Evolutionary conservation across 306 rosid genomes (phyloP).

Genomic region (Clitoria ternatea): DNA sequence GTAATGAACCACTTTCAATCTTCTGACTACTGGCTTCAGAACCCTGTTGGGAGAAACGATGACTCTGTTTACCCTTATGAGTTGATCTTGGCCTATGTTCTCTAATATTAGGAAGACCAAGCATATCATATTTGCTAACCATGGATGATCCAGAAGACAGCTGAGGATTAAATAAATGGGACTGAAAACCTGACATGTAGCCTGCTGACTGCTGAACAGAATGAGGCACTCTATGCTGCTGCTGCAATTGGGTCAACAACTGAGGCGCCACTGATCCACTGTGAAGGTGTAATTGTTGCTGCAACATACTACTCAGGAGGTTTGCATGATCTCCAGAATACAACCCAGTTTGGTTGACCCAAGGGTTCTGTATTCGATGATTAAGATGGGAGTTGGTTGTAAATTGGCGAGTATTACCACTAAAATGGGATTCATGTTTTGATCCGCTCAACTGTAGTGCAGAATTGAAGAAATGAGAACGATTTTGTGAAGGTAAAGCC

Average conservation of each 20-base stretch:
- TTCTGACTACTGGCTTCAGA: slow-evolving; percentile 43
- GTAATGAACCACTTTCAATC: slow-evolving; percentile 36
- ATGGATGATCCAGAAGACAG: slow-evolving; percentile 31
- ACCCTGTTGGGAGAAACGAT: slow-evolving; percentile 37
- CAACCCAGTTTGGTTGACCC: slow-evolving; percentile 44
- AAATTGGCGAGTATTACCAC: slow-evolving; percentile 39
- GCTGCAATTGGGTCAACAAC: slow-evolving; percentile 46
- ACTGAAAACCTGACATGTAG: slow-evolving; percentile 39
- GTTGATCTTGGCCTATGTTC: slow-evolving; percentile 46
- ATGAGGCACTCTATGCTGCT: slow-evolving; percentile 46
- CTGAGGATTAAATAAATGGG: slow-evolving; percentile 41
- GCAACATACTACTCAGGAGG: slow-evolving; percentile 66
- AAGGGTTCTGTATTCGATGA: slow-evolving; percentile 39
- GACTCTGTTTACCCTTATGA: slow-evolving; percentile 41
- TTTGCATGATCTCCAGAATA: slow-evolving; percentile 56
- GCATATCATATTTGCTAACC: slow-evolving; percentile 33
- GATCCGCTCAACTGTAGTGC: slow-evolving; percentile 34
- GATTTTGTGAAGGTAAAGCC: slow-evolving; percentile 37
- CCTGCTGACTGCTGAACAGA: slow-evolving; percentile 36
- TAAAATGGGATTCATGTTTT: slow-evolving; percentile 36
- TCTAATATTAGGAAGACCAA: slow-evolving; percentile 37
- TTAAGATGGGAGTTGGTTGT: slow-evolving; percentile 37
- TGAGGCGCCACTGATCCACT: slow-evolving; percentile 42
- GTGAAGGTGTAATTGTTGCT: slow-evolving; percentile 69
- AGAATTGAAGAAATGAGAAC: slow-evolving; percentile 40